phyloP scores from a whole-genome alignment of 2,329 filamentous ascomycete genomes.

The Botrytis cinerea region DNA sequence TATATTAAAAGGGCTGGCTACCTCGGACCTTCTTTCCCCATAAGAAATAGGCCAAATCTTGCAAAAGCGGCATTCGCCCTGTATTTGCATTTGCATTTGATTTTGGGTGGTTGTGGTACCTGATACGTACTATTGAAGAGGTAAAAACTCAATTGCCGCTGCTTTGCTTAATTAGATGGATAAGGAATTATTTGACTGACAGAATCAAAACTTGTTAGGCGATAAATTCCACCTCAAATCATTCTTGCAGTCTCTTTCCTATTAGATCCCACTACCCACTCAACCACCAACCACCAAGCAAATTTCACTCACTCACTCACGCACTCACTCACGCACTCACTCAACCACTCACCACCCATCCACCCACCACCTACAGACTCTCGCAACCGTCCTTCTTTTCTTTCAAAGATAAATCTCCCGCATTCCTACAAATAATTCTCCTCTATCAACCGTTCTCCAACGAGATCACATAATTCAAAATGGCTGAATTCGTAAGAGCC shows the following conservation, averaged over 20 bases:
- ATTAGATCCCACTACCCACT: background rate
- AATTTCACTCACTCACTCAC: background rate
- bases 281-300: background rate
- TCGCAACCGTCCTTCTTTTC: background rate
- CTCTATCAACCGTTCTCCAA: background rate
- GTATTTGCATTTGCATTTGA: background rate
- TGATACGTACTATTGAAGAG: background rate
- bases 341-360: background rate
- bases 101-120: background rate
- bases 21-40: background rate
- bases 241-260: conserved; percentile 10
- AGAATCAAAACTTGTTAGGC: conserved; percentile 2
- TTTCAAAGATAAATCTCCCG: background rate
- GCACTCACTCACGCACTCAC: background rate
- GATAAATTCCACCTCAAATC: conserved; percentile 16
- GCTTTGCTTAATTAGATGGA: conserved; percentile 4
- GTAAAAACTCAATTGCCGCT: conserved; percentile 5
- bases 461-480: conserved; percentile 50
- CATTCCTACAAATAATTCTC: background rate
- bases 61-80: conserved; percentile 14
- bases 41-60: background rate
- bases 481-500: conserved; percentile 99
- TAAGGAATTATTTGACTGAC: background rate
- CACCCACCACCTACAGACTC: background rate
- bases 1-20: background rate